phyloP scores from a whole-genome alignment of 2,329 filamentous ascomycete genomes.

The Daldinia sp. region DNA sequence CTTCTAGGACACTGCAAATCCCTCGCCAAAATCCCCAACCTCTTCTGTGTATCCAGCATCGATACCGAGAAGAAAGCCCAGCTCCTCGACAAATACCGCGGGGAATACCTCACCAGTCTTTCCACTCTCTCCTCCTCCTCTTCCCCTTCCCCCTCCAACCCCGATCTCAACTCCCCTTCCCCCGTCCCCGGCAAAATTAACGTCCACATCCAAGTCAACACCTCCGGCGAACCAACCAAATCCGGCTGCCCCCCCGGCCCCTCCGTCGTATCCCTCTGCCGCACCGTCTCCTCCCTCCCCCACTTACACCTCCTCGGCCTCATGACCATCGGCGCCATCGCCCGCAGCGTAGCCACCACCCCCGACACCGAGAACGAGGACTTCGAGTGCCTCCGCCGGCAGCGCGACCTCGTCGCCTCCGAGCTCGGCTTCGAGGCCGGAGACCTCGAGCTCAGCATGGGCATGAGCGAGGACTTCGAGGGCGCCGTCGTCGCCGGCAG shows the following conservation, averaged over 20 bases:
- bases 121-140: slow-evolving; percentile 34
- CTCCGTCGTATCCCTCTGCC: slow-evolving; percentile 73
- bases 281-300: slow-evolving; percentile 74
- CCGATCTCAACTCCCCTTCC: slow-evolving; percentile 43
- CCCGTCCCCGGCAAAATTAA: slow-evolving; percentile 63
- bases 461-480: slow-evolving; percentile 98
- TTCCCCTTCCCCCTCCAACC: slow-evolving; percentile 39
- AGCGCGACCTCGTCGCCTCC: slow-evolving; percentile 75
- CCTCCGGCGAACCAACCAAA: slow-evolving; percentile 87
- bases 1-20: slow-evolving; percentile 84
- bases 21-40: slow-evolving; percentile 86
- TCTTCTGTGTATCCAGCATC: slow-evolving; percentile 92
- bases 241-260: slow-evolving; percentile 79
- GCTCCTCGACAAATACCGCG: slow-evolving; percentile 81
- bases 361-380: slow-evolving; percentile 89
- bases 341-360: slow-evolving; percentile 79
- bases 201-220: slow-evolving; percentile 95
- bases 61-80: slow-evolving; percentile 90
- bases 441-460: slow-evolving; percentile 94
- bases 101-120: slow-evolving; percentile 61
- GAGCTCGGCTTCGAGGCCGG: slow-evolving; percentile 68
- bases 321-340: slow-evolving; percentile 98
- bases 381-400: slow-evolving; percentile 76
- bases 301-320: slow-evolving; percentile 81
- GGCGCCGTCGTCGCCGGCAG: slow-evolving; percentile 86